Percentiles rank a stretch among this genome's conserved stretches.
phyloP scores from a whole-genome alignment of 2,329 filamentous ascomycete species.

The Cladosporium sp. region DNA sequence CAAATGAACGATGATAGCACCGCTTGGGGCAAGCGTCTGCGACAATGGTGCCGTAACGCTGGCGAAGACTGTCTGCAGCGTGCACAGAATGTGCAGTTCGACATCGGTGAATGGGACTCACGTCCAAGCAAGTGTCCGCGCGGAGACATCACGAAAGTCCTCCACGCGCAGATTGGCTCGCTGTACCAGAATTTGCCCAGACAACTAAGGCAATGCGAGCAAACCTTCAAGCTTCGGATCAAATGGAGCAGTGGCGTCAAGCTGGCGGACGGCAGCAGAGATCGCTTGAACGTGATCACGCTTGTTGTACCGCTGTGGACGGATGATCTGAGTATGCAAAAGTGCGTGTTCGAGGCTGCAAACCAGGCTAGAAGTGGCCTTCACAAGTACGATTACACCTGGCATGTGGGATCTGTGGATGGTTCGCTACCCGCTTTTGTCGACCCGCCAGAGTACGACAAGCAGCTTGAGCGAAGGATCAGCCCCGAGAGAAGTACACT shows the following conservation, averaged over 20 bases:
- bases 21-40: constrained; percentile 1
- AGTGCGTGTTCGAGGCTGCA: neutral
- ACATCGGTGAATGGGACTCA: neutral
- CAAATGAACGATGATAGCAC: neutral
- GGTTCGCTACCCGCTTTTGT: neutral
- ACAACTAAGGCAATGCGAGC: neutral
- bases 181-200: neutral
- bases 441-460: neutral
- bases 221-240: neutral
- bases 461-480: neutral
- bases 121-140: neutral
- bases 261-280: neutral
- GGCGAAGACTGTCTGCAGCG: neutral
- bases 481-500: neutral
- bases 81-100: neutral
- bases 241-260: neutral
- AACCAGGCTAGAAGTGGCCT: neutral
- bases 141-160: neutral
- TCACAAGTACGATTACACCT: neutral
- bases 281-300: neutral
- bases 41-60: neutral
- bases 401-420: neutral
- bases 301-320: neutral
- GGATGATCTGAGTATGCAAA: neutral
- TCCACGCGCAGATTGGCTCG: neutral